Evolutionary conservation across 495 filamentous ascomycete species (phyloP).

Genomic region (Penicillium maclennaniae): DNA sequence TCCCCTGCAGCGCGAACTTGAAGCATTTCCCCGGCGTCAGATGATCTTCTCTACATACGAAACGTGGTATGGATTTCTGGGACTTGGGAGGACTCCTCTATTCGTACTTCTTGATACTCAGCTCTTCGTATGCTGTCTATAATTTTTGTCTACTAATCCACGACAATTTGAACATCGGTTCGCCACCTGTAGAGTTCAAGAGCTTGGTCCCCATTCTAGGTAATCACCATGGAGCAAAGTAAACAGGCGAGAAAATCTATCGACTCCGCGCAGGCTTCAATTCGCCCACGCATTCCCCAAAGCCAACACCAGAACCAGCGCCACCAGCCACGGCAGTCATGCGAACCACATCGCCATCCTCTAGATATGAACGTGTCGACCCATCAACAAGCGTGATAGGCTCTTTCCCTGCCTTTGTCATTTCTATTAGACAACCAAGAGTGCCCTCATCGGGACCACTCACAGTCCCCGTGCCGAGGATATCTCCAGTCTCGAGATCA

Average conservation of each 20-base stretch:
- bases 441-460: slow-evolving; percentile 55
- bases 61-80: background rate
- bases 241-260: background rate
- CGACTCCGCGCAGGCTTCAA: slow-evolving; percentile 29
- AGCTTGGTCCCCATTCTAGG: background rate
- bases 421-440: slow-evolving; percentile 70
- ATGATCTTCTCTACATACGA: background rate
- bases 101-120: background rate
- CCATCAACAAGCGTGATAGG: slow-evolving; percentile 55
- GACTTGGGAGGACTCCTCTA: background rate
- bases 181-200: background rate
- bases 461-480: slow-evolving; percentile 81
- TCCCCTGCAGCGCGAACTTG: slow-evolving; percentile 11
- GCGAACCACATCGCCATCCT: slow-evolving; percentile 73
- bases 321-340: slow-evolving; percentile 59
- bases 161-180: background rate
- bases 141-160: background rate
- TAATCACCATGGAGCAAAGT: background rate
- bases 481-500: slow-evolving; percentile 67
- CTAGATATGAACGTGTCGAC: slow-evolving; percentile 57
- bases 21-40: slow-evolving; percentile 9
- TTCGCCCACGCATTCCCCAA: slow-evolving; percentile 62
- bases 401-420: slow-evolving; percentile 59
- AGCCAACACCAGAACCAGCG: slow-evolving; percentile 54
- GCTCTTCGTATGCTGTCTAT: background rate